Evolutionary conservation across 2,329 filamentous ascomycete genomes (phyloP).

Genomic region (Torrubiella hemipterigena): DNA sequence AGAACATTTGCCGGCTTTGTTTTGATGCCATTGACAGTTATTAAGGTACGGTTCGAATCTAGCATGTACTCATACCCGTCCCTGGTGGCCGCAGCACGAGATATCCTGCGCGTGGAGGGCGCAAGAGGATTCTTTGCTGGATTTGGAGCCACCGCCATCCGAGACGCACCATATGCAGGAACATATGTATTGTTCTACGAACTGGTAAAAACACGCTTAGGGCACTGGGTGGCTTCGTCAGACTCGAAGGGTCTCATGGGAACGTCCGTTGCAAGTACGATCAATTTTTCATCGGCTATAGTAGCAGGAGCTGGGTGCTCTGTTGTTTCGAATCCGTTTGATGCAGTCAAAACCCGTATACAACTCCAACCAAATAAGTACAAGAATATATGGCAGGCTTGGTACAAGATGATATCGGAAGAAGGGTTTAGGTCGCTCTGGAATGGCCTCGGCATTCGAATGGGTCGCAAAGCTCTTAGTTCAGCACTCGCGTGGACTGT

Average conservation of each 20-base stretch:
- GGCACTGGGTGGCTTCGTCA: slow-evolving; percentile 10
- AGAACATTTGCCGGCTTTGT: slow-evolving; percentile 79
- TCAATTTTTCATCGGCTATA: slow-evolving; percentile 79
- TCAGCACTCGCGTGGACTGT: slow-evolving; percentile 95
- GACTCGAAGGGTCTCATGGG: slow-evolving; percentile 13
- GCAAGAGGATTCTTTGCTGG: slow-evolving; percentile 81
- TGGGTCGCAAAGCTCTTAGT: slow-evolving; percentile 84
- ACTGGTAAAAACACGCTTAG: slow-evolving; percentile 56
- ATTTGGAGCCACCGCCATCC: slow-evolving; percentile 83
- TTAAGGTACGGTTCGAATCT: slow-evolving; percentile 94
- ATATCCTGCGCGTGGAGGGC: slow-evolving; percentile 65
- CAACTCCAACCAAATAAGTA: slow-evolving; percentile 81
- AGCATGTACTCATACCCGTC: slow-evolving; percentile 76
- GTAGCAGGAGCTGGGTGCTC: slow-evolving; percentile 75
- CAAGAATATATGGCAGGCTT: slow-evolving; percentile 69
- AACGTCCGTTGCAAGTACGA: slow-evolving; percentile 36
- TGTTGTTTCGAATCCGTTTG: slow-evolving; percentile 87
- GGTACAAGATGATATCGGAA: slow-evolving; percentile 64
- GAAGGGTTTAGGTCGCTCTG: slow-evolving; percentile 74
- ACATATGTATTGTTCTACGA: slow-evolving; percentile 94
- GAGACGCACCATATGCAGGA: slow-evolving; percentile 94
- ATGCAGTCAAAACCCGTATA: slow-evolving; percentile 89
- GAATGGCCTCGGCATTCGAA: slow-evolving; percentile 74
- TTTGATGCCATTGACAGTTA: slow-evolving; percentile 90
- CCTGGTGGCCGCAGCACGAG: slow-evolving; percentile 56